Evolutionary conservation across 1,284 basidiomycete genomes (phyloP), one percentile per base, ranked within the genome.

Genomic region (Marasmius tenuissimus): DNA sequence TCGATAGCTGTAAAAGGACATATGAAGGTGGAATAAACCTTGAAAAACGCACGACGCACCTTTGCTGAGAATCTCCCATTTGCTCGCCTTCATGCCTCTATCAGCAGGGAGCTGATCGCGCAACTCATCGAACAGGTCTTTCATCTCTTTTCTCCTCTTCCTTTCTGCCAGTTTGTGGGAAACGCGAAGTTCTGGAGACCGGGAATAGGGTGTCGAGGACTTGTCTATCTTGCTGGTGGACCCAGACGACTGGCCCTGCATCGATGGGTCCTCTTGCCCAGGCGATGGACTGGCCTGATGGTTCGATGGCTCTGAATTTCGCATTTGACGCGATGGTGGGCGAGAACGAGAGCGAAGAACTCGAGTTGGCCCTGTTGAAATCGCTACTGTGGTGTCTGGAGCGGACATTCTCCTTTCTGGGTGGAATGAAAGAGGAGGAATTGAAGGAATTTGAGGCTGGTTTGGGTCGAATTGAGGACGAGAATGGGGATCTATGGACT

Each of bases 61-160:
- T 87, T 96, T 96, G 75, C 88, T 94, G 42, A 97, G 78, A 62
- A 97, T 96, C 78, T 97, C 95, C 96, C 95, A 97, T 78, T 98
- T 98, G 78, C 92, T 94, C 20, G 93, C 91, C 73, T 97, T 97
- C 88, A 94, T 92, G 39, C 93, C 93, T 60, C 94, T 84, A 75
- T 96, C 94, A 50, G 92, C 90, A 3, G 96, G 96, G 38, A 98
- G 79, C 67, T 93, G 88, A 74, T 96, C 95, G 61, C 93, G 85
- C 63, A 98, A 78, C 75, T 98, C 96, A 69, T 98, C 96, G 71
- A 97, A 98, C 54, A 98, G 75, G 63, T 97, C 95, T 72, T 96
- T 96, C 96, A 98, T 98, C 76, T 98, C 96, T 78, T 96, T 97
- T 73, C 96, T 84, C 67, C 96, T 81, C 76, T 98, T 97, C 64